These are phyloP conservation scores for Phalaenopsis aphrodite DNA, from an alignment of 106 monocot genomes.

Conservation along the genomic window DNA sequence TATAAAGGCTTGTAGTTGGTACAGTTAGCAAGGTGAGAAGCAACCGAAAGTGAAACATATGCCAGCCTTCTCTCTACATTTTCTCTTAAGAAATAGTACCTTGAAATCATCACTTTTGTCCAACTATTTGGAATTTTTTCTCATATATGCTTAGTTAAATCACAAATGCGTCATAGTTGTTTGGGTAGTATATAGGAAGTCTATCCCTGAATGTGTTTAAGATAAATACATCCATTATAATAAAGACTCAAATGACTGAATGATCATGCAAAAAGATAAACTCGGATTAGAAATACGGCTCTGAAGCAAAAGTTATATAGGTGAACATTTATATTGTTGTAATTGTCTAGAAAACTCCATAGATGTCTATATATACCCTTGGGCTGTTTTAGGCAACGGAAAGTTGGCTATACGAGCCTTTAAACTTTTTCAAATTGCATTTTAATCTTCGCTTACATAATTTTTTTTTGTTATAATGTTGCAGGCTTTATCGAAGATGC, in stretches of 20 bases:
- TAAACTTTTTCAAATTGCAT: not conserved
- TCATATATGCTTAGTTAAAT: not conserved
- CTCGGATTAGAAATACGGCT: not conserved
- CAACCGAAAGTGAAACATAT: not conserved
- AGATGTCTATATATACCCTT: not conserved
- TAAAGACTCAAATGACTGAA: no score
- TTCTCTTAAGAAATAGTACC: not conserved
- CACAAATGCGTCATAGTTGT: not conserved
- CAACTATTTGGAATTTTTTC: not conserved
- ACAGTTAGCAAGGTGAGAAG: not conserved
- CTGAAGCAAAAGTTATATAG: not conserved
- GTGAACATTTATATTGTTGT: not conserved
- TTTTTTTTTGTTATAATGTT: not conserved
- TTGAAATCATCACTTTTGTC: not conserved
- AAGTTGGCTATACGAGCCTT: not conserved
- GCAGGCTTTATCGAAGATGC: slow-evolving; percentile 19
- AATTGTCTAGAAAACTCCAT: not conserved
- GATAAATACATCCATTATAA: not conserved
- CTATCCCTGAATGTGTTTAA: not conserved
- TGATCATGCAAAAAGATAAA: not conserved
- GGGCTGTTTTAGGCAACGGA: not conserved
- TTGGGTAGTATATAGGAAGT: not conserved
- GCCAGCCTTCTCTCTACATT: not conserved
- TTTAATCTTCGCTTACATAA: not conserved
- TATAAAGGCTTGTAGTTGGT: no score